These are phyloP conservation scores for Pisolithus thermaeus DNA, from an alignment of 1,284 basidiomycete genomes.

Conservation along the genomic window DNA sequence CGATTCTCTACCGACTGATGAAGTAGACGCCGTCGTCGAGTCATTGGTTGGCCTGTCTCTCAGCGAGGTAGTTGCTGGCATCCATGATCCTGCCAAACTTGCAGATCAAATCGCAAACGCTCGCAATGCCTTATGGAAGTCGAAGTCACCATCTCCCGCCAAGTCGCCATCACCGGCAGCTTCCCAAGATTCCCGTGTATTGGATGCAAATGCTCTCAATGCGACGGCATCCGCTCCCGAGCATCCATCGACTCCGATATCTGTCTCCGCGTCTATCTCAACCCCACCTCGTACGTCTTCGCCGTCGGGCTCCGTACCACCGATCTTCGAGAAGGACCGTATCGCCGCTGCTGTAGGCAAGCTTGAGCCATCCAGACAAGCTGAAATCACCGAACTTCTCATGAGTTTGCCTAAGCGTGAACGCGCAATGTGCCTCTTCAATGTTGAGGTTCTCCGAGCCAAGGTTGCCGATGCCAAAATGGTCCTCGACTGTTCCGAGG, in stretches of 20 bases:
- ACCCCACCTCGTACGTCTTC: conserved; percentile 78
- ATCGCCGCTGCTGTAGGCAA: conserved; percentile 63
- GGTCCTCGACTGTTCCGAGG: conserved; percentile 69
- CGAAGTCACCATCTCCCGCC: conserved; percentile 39
- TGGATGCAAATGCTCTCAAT: conserved; percentile 54
- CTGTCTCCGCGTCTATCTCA: conserved; percentile 62
- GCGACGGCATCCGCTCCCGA: conserved; percentile 78
- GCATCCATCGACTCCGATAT: conserved; percentile 77
- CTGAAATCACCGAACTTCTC: conserved; percentile 70
- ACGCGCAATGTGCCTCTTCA: conserved; percentile 86
- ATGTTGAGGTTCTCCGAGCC: conserved; percentile 67
- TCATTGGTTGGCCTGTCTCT: conserved; percentile 63
- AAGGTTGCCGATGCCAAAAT: conserved; percentile 81
- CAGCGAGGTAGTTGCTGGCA: conserved; percentile 66
- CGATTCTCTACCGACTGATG: conserved; percentile 44
- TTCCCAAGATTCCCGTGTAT: conserved; percentile 59
- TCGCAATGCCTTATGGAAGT: conserved; percentile 33
- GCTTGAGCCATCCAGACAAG: conserved; percentile 50
- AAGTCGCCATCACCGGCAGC: conserved; percentile 43
- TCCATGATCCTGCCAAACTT: conserved; percentile 65
- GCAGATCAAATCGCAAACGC: conserved; percentile 54
- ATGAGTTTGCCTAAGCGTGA: conserved; percentile 85
- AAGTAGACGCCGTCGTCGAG: conserved; percentile 63
- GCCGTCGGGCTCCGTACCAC: conserved; percentile 68
- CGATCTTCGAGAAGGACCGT: conserved; percentile 68